Percentiles rank a stretch among this genome's conserved stretches.
phyloP scores from a whole-genome alignment of 148 eudicot species.

The Gaultheria prostrata region DNA sequence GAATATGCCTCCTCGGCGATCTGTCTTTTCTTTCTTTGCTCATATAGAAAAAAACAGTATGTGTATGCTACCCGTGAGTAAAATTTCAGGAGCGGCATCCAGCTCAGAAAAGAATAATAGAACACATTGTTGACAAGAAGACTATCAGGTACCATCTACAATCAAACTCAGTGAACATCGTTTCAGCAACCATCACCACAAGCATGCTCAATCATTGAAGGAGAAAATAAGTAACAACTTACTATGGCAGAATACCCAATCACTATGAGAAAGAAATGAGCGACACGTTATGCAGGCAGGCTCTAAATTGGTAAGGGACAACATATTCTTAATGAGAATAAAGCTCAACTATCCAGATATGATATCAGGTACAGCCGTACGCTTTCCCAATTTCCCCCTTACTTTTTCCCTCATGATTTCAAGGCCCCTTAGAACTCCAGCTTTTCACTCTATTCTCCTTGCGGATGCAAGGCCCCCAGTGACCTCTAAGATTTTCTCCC shows the following conservation, averaged over 20 bases:
- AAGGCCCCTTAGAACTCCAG: no score
- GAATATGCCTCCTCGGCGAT: not conserved
- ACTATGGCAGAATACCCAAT: not conserved
- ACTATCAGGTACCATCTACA: not conserved
- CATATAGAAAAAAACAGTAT: not conserved
- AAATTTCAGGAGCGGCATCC: no score
- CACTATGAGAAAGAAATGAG: not conserved
- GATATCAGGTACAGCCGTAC: not conserved
- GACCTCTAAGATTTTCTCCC: no score
- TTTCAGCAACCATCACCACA: not conserved
- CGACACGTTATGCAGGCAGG: not conserved
- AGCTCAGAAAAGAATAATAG: no score
- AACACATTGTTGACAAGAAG: no score
- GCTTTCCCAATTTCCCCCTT: no score
- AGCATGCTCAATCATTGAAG: not conserved
- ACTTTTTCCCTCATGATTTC: no score
- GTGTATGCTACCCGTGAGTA: not conserved
- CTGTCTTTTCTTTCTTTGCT: not conserved
- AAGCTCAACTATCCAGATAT: not conserved
- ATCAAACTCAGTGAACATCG: not conserved
- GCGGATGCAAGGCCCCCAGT: no score
- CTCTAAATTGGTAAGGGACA: no score
- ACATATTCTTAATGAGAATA: not conserved
- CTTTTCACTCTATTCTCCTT: no score
- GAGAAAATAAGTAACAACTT: not conserved